phyloP scores from a whole-genome alignment of 805 yeast species.

The Ogataea paradorogensis region DNA sequence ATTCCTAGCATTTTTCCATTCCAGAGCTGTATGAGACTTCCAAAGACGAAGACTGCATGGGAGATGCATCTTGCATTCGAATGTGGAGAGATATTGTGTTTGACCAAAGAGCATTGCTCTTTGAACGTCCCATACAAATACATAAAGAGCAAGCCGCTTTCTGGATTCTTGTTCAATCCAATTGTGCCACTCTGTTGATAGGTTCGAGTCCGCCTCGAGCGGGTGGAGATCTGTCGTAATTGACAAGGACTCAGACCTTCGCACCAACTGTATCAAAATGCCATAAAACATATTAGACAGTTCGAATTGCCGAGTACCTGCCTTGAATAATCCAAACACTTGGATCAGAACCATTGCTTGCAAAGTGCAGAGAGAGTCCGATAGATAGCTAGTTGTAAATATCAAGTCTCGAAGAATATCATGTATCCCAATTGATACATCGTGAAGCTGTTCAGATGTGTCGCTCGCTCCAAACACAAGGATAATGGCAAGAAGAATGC shows the following conservation, averaged over 20 bases:
- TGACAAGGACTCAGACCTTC: constrained; percentile 6
- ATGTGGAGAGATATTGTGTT: constrained; percentile 9
- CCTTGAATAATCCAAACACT: constrained; percentile 7
- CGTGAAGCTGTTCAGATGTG: constrained; percentile 4
- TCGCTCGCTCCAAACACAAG: constrained; percentile 11
- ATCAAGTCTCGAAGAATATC: constrained; percentile 7
- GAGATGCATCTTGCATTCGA: constrained; percentile 11
- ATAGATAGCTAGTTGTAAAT: constrained; percentile 5
- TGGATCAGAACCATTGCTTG: constrained; percentile 11
- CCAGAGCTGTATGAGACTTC: constrained; percentile 1
- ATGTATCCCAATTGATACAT: constrained; percentile 6
- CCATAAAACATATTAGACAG: constrained; percentile 10
- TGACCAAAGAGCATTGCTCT: constrained; percentile 12
- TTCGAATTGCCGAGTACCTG: constrained; percentile 10
- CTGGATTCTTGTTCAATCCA: constrained; percentile 6
- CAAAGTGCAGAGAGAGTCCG: constrained; percentile 4
- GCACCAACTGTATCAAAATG: constrained; percentile 6
- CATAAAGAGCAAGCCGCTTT: constrained; percentile 8
- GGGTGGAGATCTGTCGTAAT: not conserved
- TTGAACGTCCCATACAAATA: constrained; percentile 14
- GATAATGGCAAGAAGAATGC: constrained; percentile 3
- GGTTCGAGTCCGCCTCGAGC: not conserved
- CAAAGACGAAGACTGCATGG: constrained; percentile 7
- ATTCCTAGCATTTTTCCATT: constrained; percentile 4
- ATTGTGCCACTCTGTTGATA: constrained; percentile 1